Evolutionary conservation across 225 moss, liverwort and hornwort species (phyloP).

Genomic region (Thuidium tamariscinum): DNA sequence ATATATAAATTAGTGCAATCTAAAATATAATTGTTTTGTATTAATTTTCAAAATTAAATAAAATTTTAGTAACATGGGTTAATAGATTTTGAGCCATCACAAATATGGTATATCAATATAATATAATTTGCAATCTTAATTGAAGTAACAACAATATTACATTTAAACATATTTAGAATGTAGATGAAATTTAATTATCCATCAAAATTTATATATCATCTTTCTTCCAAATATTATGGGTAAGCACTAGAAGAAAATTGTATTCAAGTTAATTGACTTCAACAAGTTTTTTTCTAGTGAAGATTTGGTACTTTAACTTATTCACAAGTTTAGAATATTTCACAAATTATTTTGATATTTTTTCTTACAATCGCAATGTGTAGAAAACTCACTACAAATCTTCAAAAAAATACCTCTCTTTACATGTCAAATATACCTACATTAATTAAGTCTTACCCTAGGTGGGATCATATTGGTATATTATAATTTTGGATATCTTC

Average conservation of each 20-base stretch:
- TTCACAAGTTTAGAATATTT: neutral
- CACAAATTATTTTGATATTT: neutral
- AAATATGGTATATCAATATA: neutral
- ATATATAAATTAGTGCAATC: neutral
- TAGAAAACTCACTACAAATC: neutral
- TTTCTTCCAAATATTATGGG: too few relatives aligned
- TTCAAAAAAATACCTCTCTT: rapidly evolving
- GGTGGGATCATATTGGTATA: too few relatives aligned
- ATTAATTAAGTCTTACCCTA: rapidly evolving
- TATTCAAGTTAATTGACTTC: too few relatives aligned
- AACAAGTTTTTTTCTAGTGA: too few relatives aligned
- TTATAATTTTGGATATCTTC: too few relatives aligned
- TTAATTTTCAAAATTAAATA: neutral
- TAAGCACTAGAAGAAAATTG: too few relatives aligned
- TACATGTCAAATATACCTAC: too few relatives aligned
- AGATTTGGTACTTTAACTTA: rapidly evolving
- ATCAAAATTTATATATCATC: too few relatives aligned
- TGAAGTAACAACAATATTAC: neutral
- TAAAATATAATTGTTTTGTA: too few relatives aligned
- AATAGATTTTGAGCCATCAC: rapidly evolving
- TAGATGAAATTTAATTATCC: neutral
- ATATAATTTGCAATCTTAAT: neutral
- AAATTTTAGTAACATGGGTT: too few relatives aligned
- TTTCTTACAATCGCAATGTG: too few relatives aligned
- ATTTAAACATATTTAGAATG: neutral